Evolutionary conservation across 169 alveolate species (phyloP).

Genomic region (Theileria parva): DNA sequence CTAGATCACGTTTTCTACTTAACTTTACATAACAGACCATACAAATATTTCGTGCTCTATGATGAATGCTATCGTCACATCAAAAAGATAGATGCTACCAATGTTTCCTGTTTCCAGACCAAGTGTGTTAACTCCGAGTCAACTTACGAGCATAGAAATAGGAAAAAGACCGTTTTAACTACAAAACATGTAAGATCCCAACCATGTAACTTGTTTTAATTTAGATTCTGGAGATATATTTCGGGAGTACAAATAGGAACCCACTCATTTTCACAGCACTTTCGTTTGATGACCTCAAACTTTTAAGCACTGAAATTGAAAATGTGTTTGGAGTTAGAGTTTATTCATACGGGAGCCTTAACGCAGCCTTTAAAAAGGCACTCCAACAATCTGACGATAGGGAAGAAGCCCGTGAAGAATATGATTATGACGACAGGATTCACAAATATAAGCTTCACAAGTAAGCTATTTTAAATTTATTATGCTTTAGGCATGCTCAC

Average conservation of each 20-base stretch:
- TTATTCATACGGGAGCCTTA: constrained; percentile 55
- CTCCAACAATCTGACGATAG: constrained; percentile 5
- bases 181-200: background rate
- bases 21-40: constrained; percentile 32
- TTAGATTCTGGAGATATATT: constrained; percentile 41
- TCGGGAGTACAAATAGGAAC: constrained; percentile 8
- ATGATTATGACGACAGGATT: background rate
- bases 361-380: constrained; percentile 23
- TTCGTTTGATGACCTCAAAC: constrained; percentile 38
- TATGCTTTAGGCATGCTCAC: background rate
- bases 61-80: constrained; percentile 51
- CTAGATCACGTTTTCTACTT: constrained; percentile 37
- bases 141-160: background rate
- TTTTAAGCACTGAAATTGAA: constrained; percentile 29
- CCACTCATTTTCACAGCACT: constrained; percentile 32
- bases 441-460: constrained; percentile 13
- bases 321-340: constrained; percentile 48
- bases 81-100: constrained; percentile 39
- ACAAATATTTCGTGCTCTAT: constrained; percentile 19
- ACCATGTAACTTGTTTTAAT: background rate
- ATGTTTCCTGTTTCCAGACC: constrained; percentile 41
- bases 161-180: background rate
- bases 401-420: constrained; percentile 4
- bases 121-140: constrained; percentile 24
- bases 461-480: constrained; percentile 11